These are phyloP conservation scores for Gelatoporia subvermispora DNA, from an alignment of 768 basidiomycete species.

Conservation along the genomic window DNA sequence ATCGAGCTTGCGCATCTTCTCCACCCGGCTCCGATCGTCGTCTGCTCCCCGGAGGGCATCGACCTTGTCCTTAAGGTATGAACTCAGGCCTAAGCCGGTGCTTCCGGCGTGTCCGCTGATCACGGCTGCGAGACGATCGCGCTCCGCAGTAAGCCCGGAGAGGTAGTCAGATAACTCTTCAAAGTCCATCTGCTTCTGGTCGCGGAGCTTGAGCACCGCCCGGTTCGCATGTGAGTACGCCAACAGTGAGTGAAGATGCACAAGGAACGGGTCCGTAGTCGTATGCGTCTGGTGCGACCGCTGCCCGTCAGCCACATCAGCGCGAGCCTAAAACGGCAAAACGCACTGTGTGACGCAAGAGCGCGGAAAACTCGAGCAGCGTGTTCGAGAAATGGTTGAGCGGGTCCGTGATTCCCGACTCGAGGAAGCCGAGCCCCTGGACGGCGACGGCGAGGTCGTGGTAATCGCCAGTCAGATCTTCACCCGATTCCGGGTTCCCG, in stretches of 20 bases:
- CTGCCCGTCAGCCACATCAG: background rate
- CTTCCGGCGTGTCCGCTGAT: constrained; percentile 86
- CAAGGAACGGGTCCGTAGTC: constrained; percentile 87
- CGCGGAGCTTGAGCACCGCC: constrained; percentile 89
- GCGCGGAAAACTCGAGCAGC: constrained; percentile 88
- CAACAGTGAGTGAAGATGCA: constrained; percentile 87
- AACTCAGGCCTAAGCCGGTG: constrained; percentile 76
- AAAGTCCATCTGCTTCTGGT: constrained; percentile 98
- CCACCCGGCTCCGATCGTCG: constrained; percentile 88
- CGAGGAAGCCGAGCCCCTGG: constrained; percentile 95
- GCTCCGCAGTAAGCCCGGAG: constrained; percentile 86
- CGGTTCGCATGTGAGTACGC: constrained; percentile 92
- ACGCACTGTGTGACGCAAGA: constrained; percentile 77
- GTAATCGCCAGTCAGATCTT: constrained; percentile 97
- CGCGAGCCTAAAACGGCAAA: background rate
- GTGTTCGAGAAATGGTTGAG: constrained; percentile 96
- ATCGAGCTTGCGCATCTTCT: constrained; percentile 91
- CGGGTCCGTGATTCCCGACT: constrained; percentile 97
- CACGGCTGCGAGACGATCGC: constrained; percentile 86
- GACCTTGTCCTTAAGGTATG: constrained; percentile 89
- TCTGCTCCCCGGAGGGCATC: constrained; percentile 90
- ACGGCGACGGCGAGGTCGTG: constrained; percentile 95
- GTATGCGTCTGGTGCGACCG: constrained; percentile 63
- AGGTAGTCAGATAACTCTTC: constrained; percentile 96
- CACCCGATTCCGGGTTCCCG: constrained; percentile 70